Percentiles rank a stretch among this genome's conserved stretches.
These are phyloP conservation scores for Parietaria judaica DNA, from an alignment of 306 rosid genomes.

Conservation along the genomic window DNA sequence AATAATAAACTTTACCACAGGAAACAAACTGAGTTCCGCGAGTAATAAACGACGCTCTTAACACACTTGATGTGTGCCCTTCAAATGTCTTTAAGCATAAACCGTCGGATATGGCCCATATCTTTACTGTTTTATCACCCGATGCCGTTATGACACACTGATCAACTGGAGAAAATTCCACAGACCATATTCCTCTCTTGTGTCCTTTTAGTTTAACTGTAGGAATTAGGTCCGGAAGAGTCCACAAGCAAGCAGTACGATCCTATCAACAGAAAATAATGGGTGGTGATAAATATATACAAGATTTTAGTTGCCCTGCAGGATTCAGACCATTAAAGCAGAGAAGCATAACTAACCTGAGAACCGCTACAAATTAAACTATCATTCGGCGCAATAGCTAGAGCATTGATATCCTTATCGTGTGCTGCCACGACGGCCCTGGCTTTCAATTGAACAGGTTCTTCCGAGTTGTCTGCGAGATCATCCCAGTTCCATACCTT, in stretches of 20 bases:
- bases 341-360: constrained; percentile 50
- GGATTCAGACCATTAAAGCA: not conserved
- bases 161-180: constrained; percentile 96
- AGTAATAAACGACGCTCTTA: constrained; percentile 78
- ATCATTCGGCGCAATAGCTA: constrained; percentile 95
- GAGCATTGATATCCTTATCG: constrained; percentile 89
- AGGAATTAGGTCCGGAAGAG: constrained; percentile 79
- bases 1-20: constrained; percentile 41
- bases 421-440: constrained; percentile 92
- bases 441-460: constrained; percentile 62
- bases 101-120: constrained; percentile 91
- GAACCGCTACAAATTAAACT: constrained; percentile 93
- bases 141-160: constrained; percentile 92
- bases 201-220: constrained; percentile 76
- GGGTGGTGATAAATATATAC: not conserved
- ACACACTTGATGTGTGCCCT: constrained; percentile 88
- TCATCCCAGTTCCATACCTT: constrained; percentile 84
- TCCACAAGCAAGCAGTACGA: constrained; percentile 93
- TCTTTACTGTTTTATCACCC: constrained; percentile 88
- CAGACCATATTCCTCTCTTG: constrained; percentile 93
- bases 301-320: constrained; percentile 8
- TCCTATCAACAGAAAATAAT: constrained; percentile 41
- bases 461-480: constrained; percentile 32
- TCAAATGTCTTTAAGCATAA: constrained; percentile 92
- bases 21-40: constrained; percentile 92